Evolutionary conservation across 345 rosid species (phyloP).

Genomic region (Ailanthus altissimus): DNA sequence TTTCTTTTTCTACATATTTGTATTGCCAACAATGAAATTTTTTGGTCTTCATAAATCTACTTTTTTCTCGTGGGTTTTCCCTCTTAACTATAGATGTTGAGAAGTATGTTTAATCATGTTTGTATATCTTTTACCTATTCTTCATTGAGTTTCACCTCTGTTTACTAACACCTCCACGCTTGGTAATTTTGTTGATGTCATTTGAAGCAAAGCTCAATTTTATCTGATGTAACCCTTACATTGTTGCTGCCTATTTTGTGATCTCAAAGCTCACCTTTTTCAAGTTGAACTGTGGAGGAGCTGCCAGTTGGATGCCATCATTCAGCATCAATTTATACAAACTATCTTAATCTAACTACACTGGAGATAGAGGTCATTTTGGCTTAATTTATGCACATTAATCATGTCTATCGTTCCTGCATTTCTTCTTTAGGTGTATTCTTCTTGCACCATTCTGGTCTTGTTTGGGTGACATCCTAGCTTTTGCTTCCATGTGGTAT

Average conservation of each 20-base stretch:
- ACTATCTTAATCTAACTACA: not conserved
- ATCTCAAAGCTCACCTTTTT: not conserved
- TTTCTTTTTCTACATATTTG: not conserved
- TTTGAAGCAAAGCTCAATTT: not conserved
- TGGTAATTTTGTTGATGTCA: not conserved
- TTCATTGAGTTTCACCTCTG: not conserved
- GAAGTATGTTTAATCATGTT: not conserved
- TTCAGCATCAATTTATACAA: not conserved
- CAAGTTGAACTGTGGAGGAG: not conserved
- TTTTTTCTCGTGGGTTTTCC: not conserved
- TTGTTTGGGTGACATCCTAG: too few relatives aligned
- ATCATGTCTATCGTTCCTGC: not conserved
- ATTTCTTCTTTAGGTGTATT: not conserved
- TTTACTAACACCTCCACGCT: too few relatives aligned
- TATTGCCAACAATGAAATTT: not conserved
- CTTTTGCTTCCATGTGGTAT: too few relatives aligned
- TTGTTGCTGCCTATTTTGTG: not conserved
- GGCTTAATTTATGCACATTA: not conserved
- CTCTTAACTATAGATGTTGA: not conserved
- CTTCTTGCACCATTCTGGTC: too few relatives aligned
- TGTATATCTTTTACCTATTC: not conserved
- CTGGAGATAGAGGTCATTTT: not conserved
- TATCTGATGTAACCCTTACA: not conserved
- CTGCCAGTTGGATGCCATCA: not conserved
- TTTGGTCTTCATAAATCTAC: not conserved